Evolutionary conservation across 176 grass and related monocot species (phyloP).

Genomic region (Raddia distichophylla): DNA sequence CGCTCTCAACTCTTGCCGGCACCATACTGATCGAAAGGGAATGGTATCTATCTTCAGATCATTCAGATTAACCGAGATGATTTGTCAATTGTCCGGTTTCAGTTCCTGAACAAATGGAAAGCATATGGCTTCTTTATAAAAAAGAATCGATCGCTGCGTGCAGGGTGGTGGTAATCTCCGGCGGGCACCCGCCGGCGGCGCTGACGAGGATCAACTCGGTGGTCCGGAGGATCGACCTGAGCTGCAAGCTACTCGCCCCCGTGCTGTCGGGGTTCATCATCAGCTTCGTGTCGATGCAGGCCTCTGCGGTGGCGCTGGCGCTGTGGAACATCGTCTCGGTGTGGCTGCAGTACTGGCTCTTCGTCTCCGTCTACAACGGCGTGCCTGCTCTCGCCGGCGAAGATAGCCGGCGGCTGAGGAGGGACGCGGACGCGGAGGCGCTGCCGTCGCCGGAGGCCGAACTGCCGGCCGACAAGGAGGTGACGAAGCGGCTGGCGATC

Average conservation of each 20-base stretch:
- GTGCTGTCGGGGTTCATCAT: constrained; percentile 80
- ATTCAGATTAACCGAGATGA: not conserved
- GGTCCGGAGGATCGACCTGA: constrained; percentile 85
- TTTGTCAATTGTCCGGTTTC: not conserved
- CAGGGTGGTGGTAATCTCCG: constrained; percentile 88
- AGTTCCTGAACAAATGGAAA: not conserved
- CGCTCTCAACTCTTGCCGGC: constrained; percentile 81
- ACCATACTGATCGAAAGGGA: constrained; percentile 93
- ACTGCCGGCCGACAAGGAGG: constrained; percentile 22
- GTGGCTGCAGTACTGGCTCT: constrained; percentile 77
- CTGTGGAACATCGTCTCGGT: constrained; percentile 71
- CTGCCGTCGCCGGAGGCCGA: constrained; percentile 19
- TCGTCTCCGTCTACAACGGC: constrained; percentile 75
- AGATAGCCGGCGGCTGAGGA: constrained; percentile 15
- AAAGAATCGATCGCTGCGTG: not conserved
- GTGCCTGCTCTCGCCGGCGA: constrained; percentile 54
- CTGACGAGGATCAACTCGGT: constrained; percentile 88
- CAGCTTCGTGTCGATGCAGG: constrained; percentile 77
- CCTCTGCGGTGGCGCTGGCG: constrained; percentile 67
- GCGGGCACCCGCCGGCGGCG: constrained; percentile 39
- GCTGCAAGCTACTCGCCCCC: constrained; percentile 87
- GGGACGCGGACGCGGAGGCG: not conserved
- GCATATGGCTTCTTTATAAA: not conserved
- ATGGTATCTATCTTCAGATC: constrained; percentile 49
- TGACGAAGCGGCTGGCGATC: constrained; percentile 51